Evolutionary conservation across 768 basidiomycete genomes (phyloP).

Genomic region (Leccinum olivaceopallidum): DNA sequence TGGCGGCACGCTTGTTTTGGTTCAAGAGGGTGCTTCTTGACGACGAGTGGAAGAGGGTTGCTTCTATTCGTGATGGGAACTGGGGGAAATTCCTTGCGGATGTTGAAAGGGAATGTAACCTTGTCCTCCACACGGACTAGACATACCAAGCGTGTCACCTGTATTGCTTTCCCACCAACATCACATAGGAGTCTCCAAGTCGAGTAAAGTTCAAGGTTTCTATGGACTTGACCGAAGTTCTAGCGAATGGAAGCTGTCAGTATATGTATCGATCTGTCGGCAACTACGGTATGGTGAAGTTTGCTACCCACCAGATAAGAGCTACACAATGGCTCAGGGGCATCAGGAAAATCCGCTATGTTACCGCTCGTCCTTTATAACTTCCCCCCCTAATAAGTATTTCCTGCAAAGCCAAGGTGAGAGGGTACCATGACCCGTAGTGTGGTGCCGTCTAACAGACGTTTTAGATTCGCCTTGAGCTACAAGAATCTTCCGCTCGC

Average conservation of each 20-base stretch:
- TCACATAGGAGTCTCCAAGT: neutral
- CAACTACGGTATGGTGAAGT: neutral
- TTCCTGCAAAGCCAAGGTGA: conserved; percentile 40
- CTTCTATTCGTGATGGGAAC: conserved; percentile 25
- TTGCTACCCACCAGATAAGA: conserved; percentile 4
- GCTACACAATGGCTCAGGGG: neutral
- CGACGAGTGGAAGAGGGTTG: conserved; percentile 30
- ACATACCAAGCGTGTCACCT: neutral
- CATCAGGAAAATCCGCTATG: conserved; percentile 15
- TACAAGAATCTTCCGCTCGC: conserved; percentile 36
- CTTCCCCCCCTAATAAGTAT: conserved; percentile 28
- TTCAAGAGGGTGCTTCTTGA: conserved; percentile 19
- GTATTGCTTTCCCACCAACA: neutral
- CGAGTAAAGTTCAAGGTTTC: neutral
- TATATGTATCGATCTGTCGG: neutral
- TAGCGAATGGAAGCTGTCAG: neutral
- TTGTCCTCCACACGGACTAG: neutral
- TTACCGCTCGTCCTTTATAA: conserved; percentile 38
- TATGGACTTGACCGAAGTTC: neutral
- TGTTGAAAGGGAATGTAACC: conserved; percentile 30
- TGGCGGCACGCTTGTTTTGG: conserved; percentile 18
- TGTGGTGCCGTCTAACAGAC: neutral
- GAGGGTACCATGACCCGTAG: neutral
- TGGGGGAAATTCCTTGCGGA: conserved; percentile 28
- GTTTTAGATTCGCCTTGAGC: conserved; percentile 30